A percentile compares a stretch with the other conserved stretches of the same genome.
Evolutionary conservation across 768 basidiomycete genomes (phyloP).

Genomic region (Lactarius sp.): DNA sequence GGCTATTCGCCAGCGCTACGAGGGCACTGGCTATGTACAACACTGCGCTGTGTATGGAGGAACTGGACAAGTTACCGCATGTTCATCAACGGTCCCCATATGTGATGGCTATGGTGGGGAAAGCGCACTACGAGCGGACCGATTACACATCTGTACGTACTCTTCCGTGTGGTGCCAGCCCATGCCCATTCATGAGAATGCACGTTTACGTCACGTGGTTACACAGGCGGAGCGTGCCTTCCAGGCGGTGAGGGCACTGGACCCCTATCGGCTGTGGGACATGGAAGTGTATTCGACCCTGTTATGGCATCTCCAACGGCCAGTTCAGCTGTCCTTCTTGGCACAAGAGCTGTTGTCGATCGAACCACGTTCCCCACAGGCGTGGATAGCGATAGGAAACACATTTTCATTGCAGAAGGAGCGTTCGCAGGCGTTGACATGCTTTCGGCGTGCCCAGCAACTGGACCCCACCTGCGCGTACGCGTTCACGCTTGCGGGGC

Average conservation of each 20-base stretch:
- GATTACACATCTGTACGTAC: constrained; percentile 81
- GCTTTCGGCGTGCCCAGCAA: constrained; percentile 88
- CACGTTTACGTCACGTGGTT: constrained; percentile 24
- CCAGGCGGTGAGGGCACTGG: constrained; percentile 68
- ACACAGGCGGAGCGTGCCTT: constrained; percentile 86
- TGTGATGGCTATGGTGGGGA: constrained; percentile 78
- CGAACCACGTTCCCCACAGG: constrained; percentile 73
- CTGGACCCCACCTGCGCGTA: constrained; percentile 90
- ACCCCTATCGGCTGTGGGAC: constrained; percentile 87
- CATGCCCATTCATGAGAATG: constrained; percentile 2
- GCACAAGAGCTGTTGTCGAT: constrained; percentile 89
- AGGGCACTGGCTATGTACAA: constrained; percentile 71
- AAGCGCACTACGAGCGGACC: constrained; percentile 84
- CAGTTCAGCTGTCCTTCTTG: constrained; percentile 82
- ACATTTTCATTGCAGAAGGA: constrained; percentile 94
- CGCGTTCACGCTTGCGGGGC: constrained; percentile 93
- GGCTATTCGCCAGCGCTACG: constrained; percentile 78
- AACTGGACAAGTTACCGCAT: constrained; percentile 70
- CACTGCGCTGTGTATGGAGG: constrained; percentile 65
- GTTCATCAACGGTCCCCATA: constrained; percentile 70
- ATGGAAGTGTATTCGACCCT: constrained; percentile 97
- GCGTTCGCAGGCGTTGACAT: constrained; percentile 85
- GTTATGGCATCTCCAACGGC: constrained; percentile 88
- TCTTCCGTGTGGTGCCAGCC: neutral
- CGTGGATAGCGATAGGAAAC: constrained; percentile 98